Evolutionary conservation across 2,329 filamentous ascomycete genomes (phyloP).

Genomic region (Penicillium sp.): DNA sequence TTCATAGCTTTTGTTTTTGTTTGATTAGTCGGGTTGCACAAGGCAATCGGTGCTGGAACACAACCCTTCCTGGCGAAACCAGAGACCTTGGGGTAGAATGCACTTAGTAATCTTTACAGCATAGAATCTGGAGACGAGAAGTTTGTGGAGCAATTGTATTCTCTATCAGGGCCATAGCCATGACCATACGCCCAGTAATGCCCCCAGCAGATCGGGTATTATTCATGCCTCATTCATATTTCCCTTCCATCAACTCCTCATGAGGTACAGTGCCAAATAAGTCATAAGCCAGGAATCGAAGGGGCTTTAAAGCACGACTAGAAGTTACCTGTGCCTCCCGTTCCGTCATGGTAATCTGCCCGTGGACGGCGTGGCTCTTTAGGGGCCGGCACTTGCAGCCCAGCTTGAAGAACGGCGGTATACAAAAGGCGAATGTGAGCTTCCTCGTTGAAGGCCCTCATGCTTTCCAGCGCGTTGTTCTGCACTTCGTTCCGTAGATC

Average conservation of each 20-base stretch:
- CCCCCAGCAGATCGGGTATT: slow-evolving; percentile 17
- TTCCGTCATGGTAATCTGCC: not conserved
- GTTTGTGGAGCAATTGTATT: not conserved
- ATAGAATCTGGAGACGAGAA: not conserved
- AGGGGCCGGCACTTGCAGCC: slow-evolving; percentile 61
- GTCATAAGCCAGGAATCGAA: not conserved
- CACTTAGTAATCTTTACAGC: not conserved
- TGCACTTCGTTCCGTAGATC: slow-evolving; percentile 68
- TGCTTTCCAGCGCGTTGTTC: slow-evolving; percentile 60
- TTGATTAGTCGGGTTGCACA: not conserved
- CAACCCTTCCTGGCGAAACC: not conserved
- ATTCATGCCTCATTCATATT: slow-evolving; percentile 20
- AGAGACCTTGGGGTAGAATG: not conserved
- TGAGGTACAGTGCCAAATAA: not conserved
- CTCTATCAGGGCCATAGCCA: not conserved
- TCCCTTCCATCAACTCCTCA: not conserved
- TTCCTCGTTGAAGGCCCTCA: slow-evolving; percentile 68
- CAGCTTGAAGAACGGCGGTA: slow-evolving; percentile 69
- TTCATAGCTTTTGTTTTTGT: not conserved
- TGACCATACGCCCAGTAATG: not conserved
- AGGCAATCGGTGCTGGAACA: not conserved
- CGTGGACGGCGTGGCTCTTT: slow-evolving; percentile 6
- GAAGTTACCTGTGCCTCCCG: not conserved
- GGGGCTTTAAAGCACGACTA: not conserved
- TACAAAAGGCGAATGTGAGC: slow-evolving; percentile 71